Evolutionary conservation across 2,329 filamentous ascomycete species (phyloP).

Genomic region (Fusarium sp.): DNA sequence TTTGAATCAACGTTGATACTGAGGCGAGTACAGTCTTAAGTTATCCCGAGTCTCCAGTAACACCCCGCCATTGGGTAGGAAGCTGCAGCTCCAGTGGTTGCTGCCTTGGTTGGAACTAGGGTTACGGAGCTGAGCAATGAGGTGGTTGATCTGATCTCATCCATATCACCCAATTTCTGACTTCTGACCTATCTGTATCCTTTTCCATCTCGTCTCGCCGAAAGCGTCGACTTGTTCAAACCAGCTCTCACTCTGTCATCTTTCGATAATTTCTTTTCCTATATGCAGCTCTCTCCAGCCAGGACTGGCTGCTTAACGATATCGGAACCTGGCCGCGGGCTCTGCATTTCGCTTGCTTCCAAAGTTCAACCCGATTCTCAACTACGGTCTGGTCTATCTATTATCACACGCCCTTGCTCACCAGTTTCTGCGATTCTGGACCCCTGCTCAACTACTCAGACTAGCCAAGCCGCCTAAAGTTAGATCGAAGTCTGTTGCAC

Average conservation of each 20-base stretch:
- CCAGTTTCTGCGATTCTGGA: slow-evolving; percentile 21
- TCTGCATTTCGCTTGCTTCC: slow-evolving; percentile 1
- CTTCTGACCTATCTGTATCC: slow-evolving; percentile 11
- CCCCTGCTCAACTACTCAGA: slow-evolving; percentile 29
- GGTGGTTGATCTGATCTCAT: slow-evolving; percentile 25
- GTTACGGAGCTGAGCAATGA: slow-evolving; percentile 21
- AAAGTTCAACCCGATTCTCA: slow-evolving; percentile 18
- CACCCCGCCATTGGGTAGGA: slow-evolving; percentile 31
- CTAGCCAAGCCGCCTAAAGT: slow-evolving; percentile 35
- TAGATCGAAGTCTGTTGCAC: slow-evolving; percentile 43
- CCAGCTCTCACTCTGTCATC: slow-evolving; percentile 1
- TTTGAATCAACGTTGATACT: not conserved
- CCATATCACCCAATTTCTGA: slow-evolving; percentile 13
- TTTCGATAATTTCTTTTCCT: not conserved
- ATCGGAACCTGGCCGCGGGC: slow-evolving; percentile 25
- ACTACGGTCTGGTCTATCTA: slow-evolving; percentile 12
- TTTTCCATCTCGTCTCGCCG: slow-evolving; percentile 9
- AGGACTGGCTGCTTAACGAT: slow-evolving; percentile 4
- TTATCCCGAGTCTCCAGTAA: not conserved
- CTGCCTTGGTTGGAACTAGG: slow-evolving; percentile 27
- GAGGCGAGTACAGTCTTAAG: not conserved
- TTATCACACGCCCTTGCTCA: slow-evolving; percentile 19
- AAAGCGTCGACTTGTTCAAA: slow-evolving; percentile 1
- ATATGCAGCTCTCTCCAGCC: slow-evolving; percentile 3
- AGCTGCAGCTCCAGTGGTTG: slow-evolving; percentile 18